These are phyloP conservation scores for Hansenula anomala DNA, from an alignment of 1,139 yeast species.

Conservation along the genomic window DNA sequence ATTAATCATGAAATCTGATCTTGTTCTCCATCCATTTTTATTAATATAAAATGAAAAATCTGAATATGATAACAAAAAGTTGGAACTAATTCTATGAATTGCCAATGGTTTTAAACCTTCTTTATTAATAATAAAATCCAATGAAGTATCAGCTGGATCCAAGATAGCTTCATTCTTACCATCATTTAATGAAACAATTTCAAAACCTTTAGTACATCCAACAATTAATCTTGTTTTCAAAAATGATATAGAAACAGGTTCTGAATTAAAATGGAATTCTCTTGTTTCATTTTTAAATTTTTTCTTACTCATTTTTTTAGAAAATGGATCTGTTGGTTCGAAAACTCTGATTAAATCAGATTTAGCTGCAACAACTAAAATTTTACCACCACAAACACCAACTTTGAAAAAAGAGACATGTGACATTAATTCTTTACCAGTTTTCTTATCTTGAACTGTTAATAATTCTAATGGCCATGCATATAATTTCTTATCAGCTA, in stretches of 20 bases:
- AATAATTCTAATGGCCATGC: conserved; percentile 84
- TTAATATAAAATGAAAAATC: conserved; percentile 94
- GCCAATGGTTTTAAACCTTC: conserved; percentile 87
- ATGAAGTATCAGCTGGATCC: conserved; percentile 95
- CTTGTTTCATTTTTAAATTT: conserved; percentile 63
- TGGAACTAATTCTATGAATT: conserved; percentile 83
- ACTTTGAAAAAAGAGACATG: conserved; percentile 89
- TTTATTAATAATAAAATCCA: conserved; percentile 86
- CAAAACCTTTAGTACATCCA: conserved; percentile 96
- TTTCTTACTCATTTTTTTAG: conserved; percentile 56
- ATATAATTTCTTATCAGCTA: conserved; percentile 77
- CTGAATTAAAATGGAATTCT: conserved; percentile 80
- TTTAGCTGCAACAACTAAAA: conserved; percentile 86
- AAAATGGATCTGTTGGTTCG: conserved; percentile 69
- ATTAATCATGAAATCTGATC: conserved; percentile 89
- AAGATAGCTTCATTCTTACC: conserved; percentile 67
- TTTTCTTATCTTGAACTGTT: conserved; percentile 40
- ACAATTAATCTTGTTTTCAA: conserved; percentile 84
- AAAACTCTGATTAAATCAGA: conserved; percentile 77
- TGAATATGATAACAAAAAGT: conserved; percentile 81
- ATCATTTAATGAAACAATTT: conserved; percentile 64
- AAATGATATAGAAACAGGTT: conserved; percentile 88
- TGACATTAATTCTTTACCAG: conserved; percentile 73
- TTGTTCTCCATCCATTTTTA: conserved; percentile 93
- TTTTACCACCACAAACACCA: conserved; percentile 86